Percentiles rank a stretch among this genome's conserved stretches.
Conservation (phyloP, 2,329 filamentous ascomycete species). For the Alternaria postmessia region DNA sequence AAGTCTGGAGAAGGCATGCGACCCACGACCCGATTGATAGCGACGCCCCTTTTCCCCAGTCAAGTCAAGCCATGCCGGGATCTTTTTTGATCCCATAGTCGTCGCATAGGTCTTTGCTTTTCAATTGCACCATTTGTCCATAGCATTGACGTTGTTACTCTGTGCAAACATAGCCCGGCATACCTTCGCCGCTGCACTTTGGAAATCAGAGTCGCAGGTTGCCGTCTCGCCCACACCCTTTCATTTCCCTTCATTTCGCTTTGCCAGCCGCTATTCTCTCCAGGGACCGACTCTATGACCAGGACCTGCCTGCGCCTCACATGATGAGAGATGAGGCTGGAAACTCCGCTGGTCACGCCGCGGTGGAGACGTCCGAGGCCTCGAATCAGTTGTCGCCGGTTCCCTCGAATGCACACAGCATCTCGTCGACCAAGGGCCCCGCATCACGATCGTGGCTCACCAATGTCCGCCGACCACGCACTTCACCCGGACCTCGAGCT, state of each 20-base stretch:
- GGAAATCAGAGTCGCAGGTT: slow-evolving; percentile 24
- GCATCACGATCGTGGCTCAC: slow-evolving; percentile 49
- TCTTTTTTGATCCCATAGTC: slow-evolving; percentile 12
- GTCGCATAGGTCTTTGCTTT: slow-evolving; percentile 25
- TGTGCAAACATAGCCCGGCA: slow-evolving; percentile 17
- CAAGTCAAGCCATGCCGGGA: slow-evolving; percentile 18
- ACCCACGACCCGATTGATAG: slow-evolving; percentile 22
- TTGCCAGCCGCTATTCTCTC: slow-evolving; percentile 35
- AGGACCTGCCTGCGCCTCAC: slow-evolving; percentile 31
- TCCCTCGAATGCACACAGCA: slow-evolving; percentile 23
- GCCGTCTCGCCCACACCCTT: slow-evolving; percentile 28
- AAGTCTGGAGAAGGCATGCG: slow-evolving; percentile 23
- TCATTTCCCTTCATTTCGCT: slow-evolving; percentile 48
- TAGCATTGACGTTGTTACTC: slow-evolving; percentile 23
- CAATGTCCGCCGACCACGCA: slow-evolving; percentile 48
- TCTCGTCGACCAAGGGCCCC: slow-evolving; percentile 25
- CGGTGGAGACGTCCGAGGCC: slow-evolving; percentile 21
- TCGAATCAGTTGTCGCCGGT: slow-evolving; percentile 18
- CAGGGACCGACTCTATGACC: slow-evolving; percentile 38
- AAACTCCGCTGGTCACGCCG: slow-evolving; percentile 30
- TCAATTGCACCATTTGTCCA: slow-evolving; percentile 25
- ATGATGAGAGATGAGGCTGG: slow-evolving; percentile 45
- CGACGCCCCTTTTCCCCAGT: slow-evolving; percentile 33
- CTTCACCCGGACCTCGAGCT: slow-evolving; percentile 47
- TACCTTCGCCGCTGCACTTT: slow-evolving; percentile 11